These are phyloP conservation scores for Anisodus acutangulus DNA, from an alignment of 257 asterid species.

Conservation along the genomic window DNA sequence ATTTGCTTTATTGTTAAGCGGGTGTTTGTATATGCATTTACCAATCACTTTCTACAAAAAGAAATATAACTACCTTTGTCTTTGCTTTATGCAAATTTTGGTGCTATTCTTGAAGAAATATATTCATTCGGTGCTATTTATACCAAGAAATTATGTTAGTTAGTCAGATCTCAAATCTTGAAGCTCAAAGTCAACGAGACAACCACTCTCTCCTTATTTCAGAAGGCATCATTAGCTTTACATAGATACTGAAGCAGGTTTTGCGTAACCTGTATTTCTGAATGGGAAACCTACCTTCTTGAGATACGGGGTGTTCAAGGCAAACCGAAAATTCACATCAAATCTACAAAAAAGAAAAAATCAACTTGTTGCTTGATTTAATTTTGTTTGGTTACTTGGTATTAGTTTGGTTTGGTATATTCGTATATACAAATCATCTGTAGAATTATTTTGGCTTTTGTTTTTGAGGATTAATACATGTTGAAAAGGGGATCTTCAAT, in stretches of 20 bases:
- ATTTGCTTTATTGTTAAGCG: neutral
- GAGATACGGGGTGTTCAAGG: neutral
- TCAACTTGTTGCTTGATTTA: slow-evolving; percentile 12
- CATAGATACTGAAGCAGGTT: neutral
- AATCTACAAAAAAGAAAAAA: too few species aligned
- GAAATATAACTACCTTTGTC: neutral
- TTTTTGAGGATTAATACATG: slow-evolving; percentile 5
- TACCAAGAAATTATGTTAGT: neutral
- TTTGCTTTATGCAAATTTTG: neutral
- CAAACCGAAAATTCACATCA: neutral
- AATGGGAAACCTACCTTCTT: neutral
- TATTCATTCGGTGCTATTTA: neutral
- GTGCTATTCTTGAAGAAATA: neutral
- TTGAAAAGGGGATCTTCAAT: neutral
- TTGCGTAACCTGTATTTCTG: neutral
- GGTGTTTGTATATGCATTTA: neutral
- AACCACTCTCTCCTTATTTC: slow-evolving; percentile 16
- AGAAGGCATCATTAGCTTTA: slow-evolving; percentile 16
- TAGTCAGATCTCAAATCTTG: slow-evolving; percentile 11
- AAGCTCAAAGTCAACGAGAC: neutral
- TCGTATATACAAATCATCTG: neutral
- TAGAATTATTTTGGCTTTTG: neutral
- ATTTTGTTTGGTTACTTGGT: slow-evolving; percentile 6
- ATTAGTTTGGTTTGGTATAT: neutral
- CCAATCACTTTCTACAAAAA: neutral